Evolutionary conservation across 495 filamentous ascomycete species (phyloP).

Genomic region (Hypoxylon cercidicola): DNA sequence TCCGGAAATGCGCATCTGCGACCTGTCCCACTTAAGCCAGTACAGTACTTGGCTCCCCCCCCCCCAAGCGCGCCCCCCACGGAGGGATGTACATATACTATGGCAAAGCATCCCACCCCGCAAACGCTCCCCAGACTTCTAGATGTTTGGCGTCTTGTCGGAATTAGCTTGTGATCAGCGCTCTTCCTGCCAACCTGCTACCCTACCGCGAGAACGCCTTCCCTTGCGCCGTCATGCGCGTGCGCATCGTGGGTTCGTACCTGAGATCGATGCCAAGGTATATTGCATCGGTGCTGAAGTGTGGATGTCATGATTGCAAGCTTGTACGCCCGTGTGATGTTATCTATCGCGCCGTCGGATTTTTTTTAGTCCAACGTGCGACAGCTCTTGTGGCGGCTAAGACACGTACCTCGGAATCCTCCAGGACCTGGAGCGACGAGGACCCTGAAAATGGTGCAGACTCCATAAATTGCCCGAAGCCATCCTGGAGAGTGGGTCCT

Average conservation of each 20-base stretch:
- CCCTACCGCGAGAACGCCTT: slow-evolving; percentile 20
- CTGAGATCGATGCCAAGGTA: slow-evolving; percentile 17
- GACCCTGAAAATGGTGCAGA: slow-evolving; percentile 26
- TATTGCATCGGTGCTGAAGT: not conserved
- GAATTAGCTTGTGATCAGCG: slow-evolving; percentile 33
- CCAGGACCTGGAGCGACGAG: not conserved
- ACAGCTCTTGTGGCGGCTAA: not conserved
- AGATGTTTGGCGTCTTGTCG: slow-evolving; percentile 18
- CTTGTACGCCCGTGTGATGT: slow-evolving; percentile 12
- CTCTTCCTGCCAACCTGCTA: slow-evolving; percentile 11
- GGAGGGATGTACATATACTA: not conserved
- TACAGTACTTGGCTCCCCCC: too few species aligned
- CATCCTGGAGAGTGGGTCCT: slow-evolving; percentile 17
- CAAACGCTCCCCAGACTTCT: slow-evolving; percentile 39
- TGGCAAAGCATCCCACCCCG: slow-evolving; percentile 26
- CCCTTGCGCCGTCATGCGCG: not conserved
- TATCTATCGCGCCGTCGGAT: slow-evolving; percentile 17
- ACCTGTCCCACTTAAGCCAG: too few species aligned
- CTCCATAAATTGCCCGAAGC: slow-evolving; percentile 26
- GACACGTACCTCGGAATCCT: slow-evolving; percentile 25
- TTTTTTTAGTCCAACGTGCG: slow-evolving; percentile 8
- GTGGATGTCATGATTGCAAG: slow-evolving; percentile 10
- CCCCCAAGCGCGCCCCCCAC: not conserved
- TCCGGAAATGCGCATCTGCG: too few species aligned
- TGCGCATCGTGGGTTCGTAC: slow-evolving; percentile 28